phyloP scores from a whole-genome alignment of 768 basidiomycete genomes.

The Stropharia rugosoannulata region DNA sequence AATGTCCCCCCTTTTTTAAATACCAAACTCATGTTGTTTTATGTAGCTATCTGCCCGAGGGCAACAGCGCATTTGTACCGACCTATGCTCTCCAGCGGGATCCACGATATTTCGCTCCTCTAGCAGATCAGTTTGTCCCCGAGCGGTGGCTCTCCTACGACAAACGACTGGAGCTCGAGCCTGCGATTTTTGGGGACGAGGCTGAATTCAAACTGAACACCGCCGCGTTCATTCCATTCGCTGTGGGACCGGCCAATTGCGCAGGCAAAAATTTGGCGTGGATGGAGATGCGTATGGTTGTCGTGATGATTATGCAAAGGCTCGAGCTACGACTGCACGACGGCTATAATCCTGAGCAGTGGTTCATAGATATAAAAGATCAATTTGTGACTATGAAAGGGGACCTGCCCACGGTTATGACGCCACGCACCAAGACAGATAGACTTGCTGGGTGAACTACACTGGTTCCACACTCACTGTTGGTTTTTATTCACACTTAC shows the following conservation, averaged over 20 bases:
- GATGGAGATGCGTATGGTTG: conserved; percentile 33
- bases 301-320: conserved; percentile 25
- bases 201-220: conserved; percentile 22
- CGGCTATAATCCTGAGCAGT: conserved; percentile 21
- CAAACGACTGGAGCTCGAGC: conserved; percentile 27
- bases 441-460: not conserved
- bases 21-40: not conserved
- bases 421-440: conserved; percentile 21
- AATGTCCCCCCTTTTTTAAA: not conserved
- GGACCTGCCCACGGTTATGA: conserved; percentile 29
- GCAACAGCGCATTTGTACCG: conserved; percentile 35
- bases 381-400: conserved; percentile 31
- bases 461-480: too few species aligned
- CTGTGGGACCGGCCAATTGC: conserved; percentile 49
- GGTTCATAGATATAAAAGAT: conserved; percentile 30
- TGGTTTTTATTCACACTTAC: too few species aligned
- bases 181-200: conserved; percentile 29
- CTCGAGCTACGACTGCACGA: conserved; percentile 27
- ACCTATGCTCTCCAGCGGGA: conserved; percentile 35
- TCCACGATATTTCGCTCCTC: conserved; percentile 34
- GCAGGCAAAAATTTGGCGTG: conserved; percentile 41
- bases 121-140: conserved; percentile 33
- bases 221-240: conserved; percentile 35
- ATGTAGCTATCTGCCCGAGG: conserved; percentile 33
- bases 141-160: conserved; percentile 35